These are phyloP conservation scores for Diaporthe australafricana DNA, from an alignment of 2,329 filamentous ascomycete genomes.

Conservation along the genomic window DNA sequence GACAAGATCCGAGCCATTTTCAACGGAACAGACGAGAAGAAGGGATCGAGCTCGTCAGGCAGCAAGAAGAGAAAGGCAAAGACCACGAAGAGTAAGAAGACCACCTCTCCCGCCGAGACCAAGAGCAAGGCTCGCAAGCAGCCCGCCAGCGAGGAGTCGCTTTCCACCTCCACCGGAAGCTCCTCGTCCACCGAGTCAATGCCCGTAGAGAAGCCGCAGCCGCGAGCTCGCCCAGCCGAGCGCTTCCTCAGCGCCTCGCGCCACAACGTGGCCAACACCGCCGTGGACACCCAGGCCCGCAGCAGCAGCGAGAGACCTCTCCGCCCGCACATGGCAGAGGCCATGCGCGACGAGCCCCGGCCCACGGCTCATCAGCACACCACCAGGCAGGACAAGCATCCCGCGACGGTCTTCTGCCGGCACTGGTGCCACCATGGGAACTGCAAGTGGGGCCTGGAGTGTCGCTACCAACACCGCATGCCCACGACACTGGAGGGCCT, in stretches of 20 bases:
- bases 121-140: neutral
- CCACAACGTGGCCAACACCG: neutral
- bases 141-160: neutral
- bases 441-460: constrained; percentile 58
- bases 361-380: neutral
- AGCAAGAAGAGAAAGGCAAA: neutral
- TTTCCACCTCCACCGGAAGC: neutral
- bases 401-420: constrained; percentile 49
- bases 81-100: neutral
- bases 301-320: neutral
- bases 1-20: constrained; percentile 25
- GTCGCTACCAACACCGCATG: constrained; percentile 61
- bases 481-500: constrained; percentile 55
- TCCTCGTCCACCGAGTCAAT: neutral
- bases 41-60: neutral
- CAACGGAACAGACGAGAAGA: constrained; percentile 23
- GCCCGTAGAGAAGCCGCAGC: neutral
- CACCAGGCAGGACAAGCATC: neutral
- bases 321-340: constrained; percentile 22
- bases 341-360: neutral
- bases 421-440: constrained; percentile 61
- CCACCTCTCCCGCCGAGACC: neutral
- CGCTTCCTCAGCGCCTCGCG: constrained; percentile 18
- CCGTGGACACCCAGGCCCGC: neutral
- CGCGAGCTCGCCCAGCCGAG: neutral